Conservation (phyloP, 129 eudicot species). For the Tagetes erecta region DNA sequence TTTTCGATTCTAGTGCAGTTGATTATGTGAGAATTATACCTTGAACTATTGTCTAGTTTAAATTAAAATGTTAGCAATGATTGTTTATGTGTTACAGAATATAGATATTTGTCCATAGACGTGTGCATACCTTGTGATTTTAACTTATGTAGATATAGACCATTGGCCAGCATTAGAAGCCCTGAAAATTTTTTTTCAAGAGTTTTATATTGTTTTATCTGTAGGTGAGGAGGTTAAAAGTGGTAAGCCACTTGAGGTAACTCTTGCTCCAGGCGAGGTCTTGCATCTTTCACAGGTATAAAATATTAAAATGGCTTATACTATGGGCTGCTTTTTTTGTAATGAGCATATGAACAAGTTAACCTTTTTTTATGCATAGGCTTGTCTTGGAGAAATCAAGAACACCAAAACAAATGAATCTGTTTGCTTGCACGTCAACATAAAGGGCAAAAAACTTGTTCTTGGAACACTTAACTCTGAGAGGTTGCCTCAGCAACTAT, state of each 20-base stretch:
- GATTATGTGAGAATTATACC: no score
- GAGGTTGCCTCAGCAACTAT: conserved; percentile 67
- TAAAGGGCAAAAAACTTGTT: conserved; percentile 63
- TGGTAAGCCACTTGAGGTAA: conserved; percentile 52
- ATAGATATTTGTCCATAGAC: background rate
- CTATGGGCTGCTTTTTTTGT: background rate
- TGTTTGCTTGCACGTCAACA: conserved; percentile 53
- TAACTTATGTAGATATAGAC: no score
- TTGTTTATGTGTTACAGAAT: background rate
- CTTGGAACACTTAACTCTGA: conserved; percentile 73
- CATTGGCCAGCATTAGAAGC: no score
- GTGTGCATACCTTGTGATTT: background rate
- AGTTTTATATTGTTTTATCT: background rate
- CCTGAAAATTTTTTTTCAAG: background rate
- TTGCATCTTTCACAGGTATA: conserved; percentile 90
- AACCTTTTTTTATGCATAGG: conserved; percentile 35
- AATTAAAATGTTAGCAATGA: background rate
- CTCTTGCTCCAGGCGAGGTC: conserved; percentile 54
- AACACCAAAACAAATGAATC: conserved; percentile 53
- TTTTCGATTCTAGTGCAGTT: no score
- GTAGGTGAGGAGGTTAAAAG: conserved; percentile 74
- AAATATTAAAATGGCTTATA: background rate
- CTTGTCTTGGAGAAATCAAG: conserved; percentile 71
- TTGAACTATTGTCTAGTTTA: no score
- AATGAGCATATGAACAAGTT: background rate